Conservation (phyloP, 257 asterid genomes). For the Solanum piurae region DNA sequence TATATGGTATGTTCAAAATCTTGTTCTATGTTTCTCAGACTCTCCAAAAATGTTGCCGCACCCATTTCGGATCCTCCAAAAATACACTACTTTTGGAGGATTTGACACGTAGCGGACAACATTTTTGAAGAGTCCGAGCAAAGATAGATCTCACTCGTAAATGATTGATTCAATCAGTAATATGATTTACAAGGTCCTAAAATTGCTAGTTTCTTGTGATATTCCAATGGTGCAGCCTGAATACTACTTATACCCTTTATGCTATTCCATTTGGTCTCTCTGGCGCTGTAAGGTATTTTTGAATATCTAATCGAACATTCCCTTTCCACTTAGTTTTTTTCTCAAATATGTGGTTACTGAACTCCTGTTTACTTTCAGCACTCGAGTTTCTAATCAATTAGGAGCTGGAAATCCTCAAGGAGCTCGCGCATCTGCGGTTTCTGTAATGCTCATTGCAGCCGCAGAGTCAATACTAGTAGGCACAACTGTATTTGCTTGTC, state of each 20-base stretch:
- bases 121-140: background rate
- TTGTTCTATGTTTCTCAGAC: background rate
- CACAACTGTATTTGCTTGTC: constrained; percentile 34
- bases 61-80: background rate
- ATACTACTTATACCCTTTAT: constrained; percentile 42
- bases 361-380: constrained; percentile 28
- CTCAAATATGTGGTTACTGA: background rate
- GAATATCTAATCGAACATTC: background rate
- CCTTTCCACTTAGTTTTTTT: background rate
- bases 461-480: constrained; percentile 26
- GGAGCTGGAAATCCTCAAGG: constrained; percentile 66
- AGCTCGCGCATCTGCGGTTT: constrained; percentile 39
- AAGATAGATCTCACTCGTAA: background rate
- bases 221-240: constrained; percentile 26
- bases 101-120: background rate
- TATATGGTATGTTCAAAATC: constrained; percentile 43
- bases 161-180: background rate
- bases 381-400: constrained; percentile 63
- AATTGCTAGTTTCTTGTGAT: background rate
- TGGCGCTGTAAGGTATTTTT: constrained; percentile 63
- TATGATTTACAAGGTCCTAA: background rate
- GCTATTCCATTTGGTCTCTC: constrained; percentile 62
- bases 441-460: constrained; percentile 45
- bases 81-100: background rate
- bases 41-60: background rate